These are phyloP conservation scores for Clarireedia homoeocarpa DNA, from an alignment of 2,329 filamentous ascomycete genomes.

Conservation along the genomic window DNA sequence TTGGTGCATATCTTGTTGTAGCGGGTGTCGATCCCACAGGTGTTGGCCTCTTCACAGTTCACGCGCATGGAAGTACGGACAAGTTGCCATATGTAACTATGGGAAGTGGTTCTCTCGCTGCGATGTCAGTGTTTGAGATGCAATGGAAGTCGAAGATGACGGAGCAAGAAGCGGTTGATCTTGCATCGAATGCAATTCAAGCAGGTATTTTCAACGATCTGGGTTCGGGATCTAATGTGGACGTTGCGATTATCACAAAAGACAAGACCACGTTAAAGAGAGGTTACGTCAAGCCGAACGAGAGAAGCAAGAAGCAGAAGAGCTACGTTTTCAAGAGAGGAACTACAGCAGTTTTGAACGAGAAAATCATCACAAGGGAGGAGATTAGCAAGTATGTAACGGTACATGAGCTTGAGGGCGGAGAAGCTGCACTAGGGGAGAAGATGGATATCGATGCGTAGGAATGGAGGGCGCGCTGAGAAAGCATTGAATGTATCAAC, in stretches of 20 bases:
- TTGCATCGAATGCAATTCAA: slow-evolving; percentile 81
- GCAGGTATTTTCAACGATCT: slow-evolving; percentile 98
- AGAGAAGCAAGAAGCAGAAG: slow-evolving; percentile 82
- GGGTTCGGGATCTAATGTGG: slow-evolving; percentile 94
- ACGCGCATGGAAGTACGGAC: slow-evolving; percentile 96
- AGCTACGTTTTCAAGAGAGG: slow-evolving; percentile 87
- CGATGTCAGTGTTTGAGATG: slow-evolving; percentile 97
- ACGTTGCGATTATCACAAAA: slow-evolving; percentile 88
- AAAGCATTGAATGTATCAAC: slow-evolving; percentile 5
- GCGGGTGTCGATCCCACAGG: slow-evolving; percentile 95
- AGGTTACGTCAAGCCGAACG: slow-evolving; percentile 90
- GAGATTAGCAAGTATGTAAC: slow-evolving; percentile 92
- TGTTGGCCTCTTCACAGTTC: slow-evolving; percentile 91
- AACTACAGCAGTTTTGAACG: slow-evolving; percentile 91
- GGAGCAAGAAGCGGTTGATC: slow-evolving; percentile 71
- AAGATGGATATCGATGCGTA: slow-evolving; percentile 62
- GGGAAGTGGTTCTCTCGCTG: slow-evolving; percentile 90
- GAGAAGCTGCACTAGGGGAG: slow-evolving; percentile 51
- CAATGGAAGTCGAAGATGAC: slow-evolving; percentile 78
- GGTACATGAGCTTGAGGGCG: slow-evolving; percentile 65
- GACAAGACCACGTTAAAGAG: slow-evolving; percentile 92
- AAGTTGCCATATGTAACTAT: slow-evolving; percentile 99
- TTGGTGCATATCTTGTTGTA: slow-evolving; percentile 95
- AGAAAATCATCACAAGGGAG: slow-evolving; percentile 91
- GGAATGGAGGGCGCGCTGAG: slow-evolving; percentile 5